Conservation (phyloP, 1,284 basidiomycete species). For the Pseudozyma tsukubaensis region DNA sequence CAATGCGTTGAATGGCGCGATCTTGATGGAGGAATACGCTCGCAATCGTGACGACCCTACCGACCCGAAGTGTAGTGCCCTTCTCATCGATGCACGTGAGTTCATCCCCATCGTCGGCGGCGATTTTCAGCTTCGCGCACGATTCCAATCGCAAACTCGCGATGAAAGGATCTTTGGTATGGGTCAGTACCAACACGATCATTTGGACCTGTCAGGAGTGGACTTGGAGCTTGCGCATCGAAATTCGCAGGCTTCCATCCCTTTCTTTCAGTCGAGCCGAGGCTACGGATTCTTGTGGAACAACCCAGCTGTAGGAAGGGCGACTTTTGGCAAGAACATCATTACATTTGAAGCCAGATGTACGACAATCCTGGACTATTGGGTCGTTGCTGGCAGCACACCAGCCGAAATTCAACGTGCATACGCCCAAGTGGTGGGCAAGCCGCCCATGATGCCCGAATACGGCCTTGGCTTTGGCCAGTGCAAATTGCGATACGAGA, state of each 20-base stretch:
- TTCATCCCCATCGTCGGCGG: slow-evolving; percentile 23
- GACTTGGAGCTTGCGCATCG: slow-evolving; percentile 36
- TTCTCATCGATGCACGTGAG: slow-evolving; percentile 32
- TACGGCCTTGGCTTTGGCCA: slow-evolving; percentile 32
- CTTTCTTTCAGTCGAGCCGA: slow-evolving; percentile 30
- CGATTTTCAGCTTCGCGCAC: slow-evolving; percentile 24
- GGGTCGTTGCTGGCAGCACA: slow-evolving; percentile 30
- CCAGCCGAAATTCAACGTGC: slow-evolving; percentile 23
- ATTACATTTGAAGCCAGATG: slow-evolving; percentile 35
- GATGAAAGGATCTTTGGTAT: slow-evolving; percentile 39
- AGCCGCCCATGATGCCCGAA: slow-evolving; percentile 36
- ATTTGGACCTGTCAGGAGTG: slow-evolving; percentile 24
- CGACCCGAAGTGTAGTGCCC: slow-evolving; percentile 36
- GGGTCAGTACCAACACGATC: slow-evolving; percentile 36
- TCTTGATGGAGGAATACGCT: slow-evolving; percentile 28
- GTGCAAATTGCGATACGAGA: slow-evolving; percentile 37
- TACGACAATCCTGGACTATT: slow-evolving; percentile 30
- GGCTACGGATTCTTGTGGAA: slow-evolving; percentile 43
- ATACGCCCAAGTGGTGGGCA: slow-evolving; percentile 19
- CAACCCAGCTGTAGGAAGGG: slow-evolving; percentile 33
- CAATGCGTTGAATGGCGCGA: slow-evolving; percentile 2
- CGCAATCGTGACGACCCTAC: slow-evolving; percentile 24
- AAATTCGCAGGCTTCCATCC: slow-evolving; percentile 35
- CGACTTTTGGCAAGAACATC: slow-evolving; percentile 29
- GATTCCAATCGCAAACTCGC: slow-evolving; percentile 30